Conservation (phyloP, 2,329 filamentous ascomycete species). For the Dactylellina cionopaga region DNA sequence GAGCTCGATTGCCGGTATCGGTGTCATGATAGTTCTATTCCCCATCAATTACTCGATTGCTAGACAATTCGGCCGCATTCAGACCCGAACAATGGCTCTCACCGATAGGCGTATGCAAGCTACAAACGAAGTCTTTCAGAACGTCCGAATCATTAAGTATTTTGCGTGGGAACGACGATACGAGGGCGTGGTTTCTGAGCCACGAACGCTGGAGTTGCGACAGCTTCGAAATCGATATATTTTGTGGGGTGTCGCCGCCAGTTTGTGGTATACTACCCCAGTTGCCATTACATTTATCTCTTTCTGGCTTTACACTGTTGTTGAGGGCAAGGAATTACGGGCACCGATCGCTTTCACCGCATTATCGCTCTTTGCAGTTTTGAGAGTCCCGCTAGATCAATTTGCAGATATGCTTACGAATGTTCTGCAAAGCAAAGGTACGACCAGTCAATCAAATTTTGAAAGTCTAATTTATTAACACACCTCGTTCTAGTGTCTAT, state of each 20-base stretch:
- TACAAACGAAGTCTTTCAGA: slow-evolving; percentile 95
- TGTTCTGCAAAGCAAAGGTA: slow-evolving; percentile 86
- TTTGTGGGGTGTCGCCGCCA: slow-evolving; percentile 89
- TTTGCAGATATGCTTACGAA: slow-evolving; percentile 98
- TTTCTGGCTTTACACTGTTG: slow-evolving; percentile 88
- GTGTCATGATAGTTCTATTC: slow-evolving; percentile 86
- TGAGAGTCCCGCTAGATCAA: slow-evolving; percentile 92
- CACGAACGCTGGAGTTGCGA: slow-evolving; percentile 79
- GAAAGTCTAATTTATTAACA: slow-evolving; percentile 1
- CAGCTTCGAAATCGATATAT: slow-evolving; percentile 84
- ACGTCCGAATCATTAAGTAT: slow-evolving; percentile 99
- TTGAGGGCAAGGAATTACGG: slow-evolving; percentile 88
- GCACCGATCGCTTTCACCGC: slow-evolving; percentile 96
- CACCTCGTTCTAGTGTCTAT: slow-evolving; percentile 73
- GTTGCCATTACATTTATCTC: slow-evolving; percentile 96
- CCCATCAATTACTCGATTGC: slow-evolving; percentile 92
- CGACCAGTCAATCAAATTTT: background rate
- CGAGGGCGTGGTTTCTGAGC: slow-evolving; percentile 85
- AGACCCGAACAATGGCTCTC: slow-evolving; percentile 89
- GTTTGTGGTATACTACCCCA: slow-evolving; percentile 95
- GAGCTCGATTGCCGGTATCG: slow-evolving; percentile 91
- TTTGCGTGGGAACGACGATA: slow-evolving; percentile 98
- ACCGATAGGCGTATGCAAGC: slow-evolving; percentile 96
- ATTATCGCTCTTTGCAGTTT: slow-evolving; percentile 91
- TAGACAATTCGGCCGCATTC: slow-evolving; percentile 82